Base-by-base conservation (phyloP, 176 grass and related monocot genomes). In the Oryza glaberrima region DNA sequence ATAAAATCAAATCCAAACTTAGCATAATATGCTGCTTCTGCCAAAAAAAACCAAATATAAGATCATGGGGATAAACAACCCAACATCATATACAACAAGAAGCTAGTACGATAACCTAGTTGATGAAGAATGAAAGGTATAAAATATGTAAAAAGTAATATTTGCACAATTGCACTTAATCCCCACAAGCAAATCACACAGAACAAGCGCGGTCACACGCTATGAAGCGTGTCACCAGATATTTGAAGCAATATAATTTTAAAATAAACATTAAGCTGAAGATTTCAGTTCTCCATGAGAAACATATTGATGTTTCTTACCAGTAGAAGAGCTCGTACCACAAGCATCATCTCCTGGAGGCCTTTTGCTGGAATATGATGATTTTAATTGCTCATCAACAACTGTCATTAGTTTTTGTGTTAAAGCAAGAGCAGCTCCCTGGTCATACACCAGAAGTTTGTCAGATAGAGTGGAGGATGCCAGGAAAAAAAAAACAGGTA, bases 381-480 rank as follows among this genome's bases (percentile, higher is more conserved):
- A 83, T 30, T 88, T 80, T 25, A 85, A 76, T 87, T 88, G 89
- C 68, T 92, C 68, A 63, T 83, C 58, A 25, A 88, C 23, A 88
- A 94, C 51, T 48, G 81, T 78, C 65, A 81, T 85, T 76, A 95
- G 81, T 74, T 93, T 98, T 86, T 94, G 93, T 32, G 83, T 87
- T 67, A 98, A 88, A 90, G 86, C 93, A 94, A 95, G 45, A 69
- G 82, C 76, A 83, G 82, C 93, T 87, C 93, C 96, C 96, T 98
- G 84, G 64, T 77, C 52, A 76, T 38, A 85, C 41, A 45, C 19
- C 15, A 69, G 25, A 75, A 16, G 40, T 83, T 13, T 44, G 75
- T 83, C 52, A 87, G 13, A 70, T 20, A 10, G 46, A 83, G 6
- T 38, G 63, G 40, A 69, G 45, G n/a, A 76, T 77, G 46, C 58